Percentiles rank a stretch among this genome's conserved stretches.
phyloP scores from a whole-genome alignment of 371 early-diverging fungal genomes.

The Apophysomyces elegans region DNA sequence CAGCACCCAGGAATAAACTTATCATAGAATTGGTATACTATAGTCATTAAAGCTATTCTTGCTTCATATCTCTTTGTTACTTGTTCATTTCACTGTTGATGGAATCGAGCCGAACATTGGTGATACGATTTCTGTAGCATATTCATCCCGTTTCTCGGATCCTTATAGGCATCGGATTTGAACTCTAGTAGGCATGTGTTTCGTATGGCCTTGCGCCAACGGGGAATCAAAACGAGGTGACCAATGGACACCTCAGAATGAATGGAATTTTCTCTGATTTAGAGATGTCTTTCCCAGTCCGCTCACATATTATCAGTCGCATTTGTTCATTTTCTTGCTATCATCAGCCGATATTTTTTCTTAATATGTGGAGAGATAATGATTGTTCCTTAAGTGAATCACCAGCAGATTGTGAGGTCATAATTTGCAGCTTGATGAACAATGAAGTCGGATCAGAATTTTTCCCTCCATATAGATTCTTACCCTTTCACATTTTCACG shows the following conservation, averaged over 20 bases:
- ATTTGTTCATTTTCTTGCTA: neutral
- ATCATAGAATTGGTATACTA: neutral
- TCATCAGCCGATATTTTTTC: slow-evolving; percentile 5
- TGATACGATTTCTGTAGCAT: neutral
- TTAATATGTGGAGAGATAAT: slow-evolving; percentile 9
- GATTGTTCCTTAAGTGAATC: neutral
- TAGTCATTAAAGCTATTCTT: neutral
- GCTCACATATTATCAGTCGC: neutral
- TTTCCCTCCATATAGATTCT: neutral
- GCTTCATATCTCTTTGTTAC: too few species aligned
- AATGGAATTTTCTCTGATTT: slow-evolving; percentile 10
- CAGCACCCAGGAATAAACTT: neutral
- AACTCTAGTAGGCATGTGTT: neutral
- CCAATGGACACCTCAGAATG: neutral
- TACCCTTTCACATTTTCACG: neutral
- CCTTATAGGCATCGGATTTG: neutral
- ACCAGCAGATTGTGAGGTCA: neutral
- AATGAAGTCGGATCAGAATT: slow-evolving; percentile 11
- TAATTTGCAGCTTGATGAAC: neutral
- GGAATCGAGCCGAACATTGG: neutral
- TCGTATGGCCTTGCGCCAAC: neutral
- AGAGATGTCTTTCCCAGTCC: neutral
- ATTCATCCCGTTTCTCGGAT: slow-evolving; percentile 5
- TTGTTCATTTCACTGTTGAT: neutral
- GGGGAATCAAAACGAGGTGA: slow-evolving; percentile 8